Percentiles rank a stretch among this genome's conserved stretches.
phyloP scores from a whole-genome alignment of 2,329 filamentous ascomycete species.

The Simplicillium sp. region DNA sequence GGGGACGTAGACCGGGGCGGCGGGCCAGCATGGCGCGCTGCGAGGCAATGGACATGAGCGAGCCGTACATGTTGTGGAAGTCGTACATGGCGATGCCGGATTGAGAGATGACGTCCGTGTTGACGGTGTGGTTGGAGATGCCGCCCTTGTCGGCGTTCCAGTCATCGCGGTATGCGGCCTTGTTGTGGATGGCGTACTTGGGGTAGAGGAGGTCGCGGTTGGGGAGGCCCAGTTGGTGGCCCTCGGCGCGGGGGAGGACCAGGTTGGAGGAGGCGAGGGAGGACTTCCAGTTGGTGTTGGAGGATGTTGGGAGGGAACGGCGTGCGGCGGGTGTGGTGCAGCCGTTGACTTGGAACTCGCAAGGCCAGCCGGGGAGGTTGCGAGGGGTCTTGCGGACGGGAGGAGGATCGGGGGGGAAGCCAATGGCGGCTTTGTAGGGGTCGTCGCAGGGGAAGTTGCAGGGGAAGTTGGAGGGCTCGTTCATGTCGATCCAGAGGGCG shows the following conservation, averaged over 20 bases:
- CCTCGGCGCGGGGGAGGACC: constrained; percentile 38
- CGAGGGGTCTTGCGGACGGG: constrained; percentile 54
- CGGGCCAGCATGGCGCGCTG: constrained; percentile 59
- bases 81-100: constrained; percentile 72
- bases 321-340: background rate
- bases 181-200: constrained; percentile 68
- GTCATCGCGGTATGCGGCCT: constrained; percentile 38
- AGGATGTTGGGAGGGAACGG: background rate
- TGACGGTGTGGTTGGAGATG: constrained; percentile 50
- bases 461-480: constrained; percentile 37
- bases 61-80: constrained; percentile 70
- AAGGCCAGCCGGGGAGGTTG: constrained; percentile 58
- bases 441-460: constrained; percentile 18
- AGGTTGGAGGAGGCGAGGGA: constrained; percentile 3
- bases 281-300: constrained; percentile 1
- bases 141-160: constrained; percentile 51
- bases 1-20: constrained; percentile 61
- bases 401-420: constrained; percentile 51
- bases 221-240: constrained; percentile 22
- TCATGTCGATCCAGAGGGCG: constrained; percentile 68
- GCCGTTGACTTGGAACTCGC: constrained; percentile 15
- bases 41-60: constrained; percentile 68
- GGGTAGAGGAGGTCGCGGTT: constrained; percentile 61
- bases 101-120: constrained; percentile 67
- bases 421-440: constrained; percentile 15